Conservation (phyloP, 257 asterid species). For the Prunella vulgaris region DNA sequence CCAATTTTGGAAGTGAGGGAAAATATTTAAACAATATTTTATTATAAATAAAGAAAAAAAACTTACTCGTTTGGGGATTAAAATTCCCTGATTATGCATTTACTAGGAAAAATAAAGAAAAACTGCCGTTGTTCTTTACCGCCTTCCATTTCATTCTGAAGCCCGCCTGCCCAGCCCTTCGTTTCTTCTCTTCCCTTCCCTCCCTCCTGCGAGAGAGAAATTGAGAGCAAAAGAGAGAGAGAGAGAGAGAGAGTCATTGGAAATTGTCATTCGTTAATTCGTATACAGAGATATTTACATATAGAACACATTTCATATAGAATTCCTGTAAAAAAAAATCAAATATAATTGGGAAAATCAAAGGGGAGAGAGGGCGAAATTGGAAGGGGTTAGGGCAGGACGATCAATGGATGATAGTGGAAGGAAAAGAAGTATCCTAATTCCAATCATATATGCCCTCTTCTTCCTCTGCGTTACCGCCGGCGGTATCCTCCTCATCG, state of each 20-base stretch:
- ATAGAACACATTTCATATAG: neutral
- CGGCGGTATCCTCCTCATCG: conserved; percentile 57
- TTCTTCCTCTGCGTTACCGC: conserved; percentile 49
- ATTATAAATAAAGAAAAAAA: neutral
- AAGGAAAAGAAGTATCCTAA: conserved; percentile 38
- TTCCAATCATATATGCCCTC: conserved; percentile 47
- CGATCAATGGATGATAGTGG: conserved; percentile 39
- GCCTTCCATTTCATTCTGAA: neutral
- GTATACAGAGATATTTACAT: neutral
- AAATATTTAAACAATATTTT: neutral
- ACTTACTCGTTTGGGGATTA: neutral
- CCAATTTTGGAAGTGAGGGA: neutral
- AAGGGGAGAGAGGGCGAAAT: neutral
- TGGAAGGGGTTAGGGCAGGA: neutral
- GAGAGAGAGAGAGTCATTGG: neutral
- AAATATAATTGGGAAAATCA: neutral
- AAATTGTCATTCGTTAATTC: neutral
- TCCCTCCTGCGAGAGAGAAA: conserved; percentile 14
- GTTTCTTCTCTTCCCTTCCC: conserved; percentile 1
- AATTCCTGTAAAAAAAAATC: neutral
- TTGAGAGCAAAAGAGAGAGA: neutral
- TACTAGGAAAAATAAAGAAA: neutral
- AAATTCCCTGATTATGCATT: neutral
- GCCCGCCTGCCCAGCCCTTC: conserved; percentile 17
- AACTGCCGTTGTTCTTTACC: neutral